Percentiles rank a stretch among this genome's conserved stretches.
Evolutionary conservation across 306 rosid genomes (phyloP).

Genomic region (Acacia crassicarpa): DNA sequence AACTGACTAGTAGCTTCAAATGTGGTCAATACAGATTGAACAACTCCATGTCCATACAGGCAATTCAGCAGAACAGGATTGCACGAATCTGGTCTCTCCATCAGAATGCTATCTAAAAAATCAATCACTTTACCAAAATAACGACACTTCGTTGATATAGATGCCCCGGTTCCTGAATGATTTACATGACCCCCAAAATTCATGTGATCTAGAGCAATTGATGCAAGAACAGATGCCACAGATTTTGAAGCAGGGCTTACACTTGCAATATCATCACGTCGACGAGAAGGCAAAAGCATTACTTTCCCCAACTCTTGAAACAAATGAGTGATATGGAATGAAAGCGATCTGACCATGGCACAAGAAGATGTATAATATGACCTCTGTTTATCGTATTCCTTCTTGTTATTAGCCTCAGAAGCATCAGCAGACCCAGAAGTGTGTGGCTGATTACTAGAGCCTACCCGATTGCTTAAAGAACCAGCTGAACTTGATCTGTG

Average conservation of each 20-base stretch:
- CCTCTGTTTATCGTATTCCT: constrained; percentile 74
- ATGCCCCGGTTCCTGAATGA: constrained; percentile 56
- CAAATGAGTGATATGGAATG: constrained; percentile 88
- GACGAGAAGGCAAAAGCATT: constrained; percentile 91
- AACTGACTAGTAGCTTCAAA: constrained; percentile 97
- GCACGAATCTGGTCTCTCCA: constrained; percentile 93
- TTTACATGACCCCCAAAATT: constrained; percentile 68
- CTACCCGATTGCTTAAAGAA: constrained; percentile 51
- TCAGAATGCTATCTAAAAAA: constrained; percentile 74
- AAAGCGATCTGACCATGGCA: constrained; percentile 87
- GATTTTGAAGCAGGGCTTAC: constrained; percentile 81
- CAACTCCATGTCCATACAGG: constrained; percentile 87
- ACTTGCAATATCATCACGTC: constrained; percentile 82
- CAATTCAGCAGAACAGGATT: constrained; percentile 85
- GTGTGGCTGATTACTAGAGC: constrained; percentile 50
- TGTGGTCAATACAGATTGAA: constrained; percentile 87
- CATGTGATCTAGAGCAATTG: constrained; percentile 78
- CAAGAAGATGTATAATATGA: constrained; percentile 71
- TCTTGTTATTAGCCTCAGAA: constrained; percentile 47
- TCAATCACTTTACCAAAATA: constrained; percentile 93
- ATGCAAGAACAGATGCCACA: constrained; percentile 83
- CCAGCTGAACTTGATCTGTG: constrained; percentile 58
- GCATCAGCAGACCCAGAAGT: constrained; percentile 63
- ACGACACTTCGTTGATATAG: constrained; percentile 80
- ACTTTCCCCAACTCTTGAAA: constrained; percentile 94